phyloP scores from a whole-genome alignment of 1,284 basidiomycete genomes.

The Sanghuangporus sanghuang region DNA sequence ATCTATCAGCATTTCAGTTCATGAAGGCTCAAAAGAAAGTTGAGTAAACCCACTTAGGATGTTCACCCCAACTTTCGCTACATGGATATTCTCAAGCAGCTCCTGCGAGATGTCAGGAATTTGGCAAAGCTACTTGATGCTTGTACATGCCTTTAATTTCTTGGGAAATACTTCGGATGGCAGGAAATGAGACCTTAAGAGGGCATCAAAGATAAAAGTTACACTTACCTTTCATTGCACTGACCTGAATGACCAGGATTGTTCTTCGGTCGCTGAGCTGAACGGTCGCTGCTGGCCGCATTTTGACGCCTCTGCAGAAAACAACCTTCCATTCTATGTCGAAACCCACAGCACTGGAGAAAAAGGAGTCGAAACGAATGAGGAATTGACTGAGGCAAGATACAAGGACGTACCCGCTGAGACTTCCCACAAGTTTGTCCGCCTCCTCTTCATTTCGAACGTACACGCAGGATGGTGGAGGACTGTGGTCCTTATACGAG shows the following conservation, averaged over 20 bases:
- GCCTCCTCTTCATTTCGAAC: slow-evolving; percentile 38
- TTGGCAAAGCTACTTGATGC: neutral
- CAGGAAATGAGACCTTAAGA: neutral
- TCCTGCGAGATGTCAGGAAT: slow-evolving; percentile 29
- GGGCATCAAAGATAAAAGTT: neutral
- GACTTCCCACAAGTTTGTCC: slow-evolving; percentile 32
- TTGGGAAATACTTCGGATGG: neutral
- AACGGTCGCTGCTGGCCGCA: slow-evolving; percentile 43
- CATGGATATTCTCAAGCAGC: slow-evolving; percentile 39
- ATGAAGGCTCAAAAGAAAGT: neutral
- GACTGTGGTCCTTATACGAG: slow-evolving; percentile 35
- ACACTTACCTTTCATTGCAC: slow-evolving; percentile 43
- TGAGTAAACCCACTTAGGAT: slow-evolving; percentile 42
- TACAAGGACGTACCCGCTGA: slow-evolving; percentile 33
- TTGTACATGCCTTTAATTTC: slow-evolving; percentile 4
- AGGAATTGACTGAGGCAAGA: neutral
- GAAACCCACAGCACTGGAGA: slow-evolving; percentile 46
- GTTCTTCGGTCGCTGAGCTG: slow-evolving; percentile 44
- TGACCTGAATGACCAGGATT: slow-evolving; percentile 54
- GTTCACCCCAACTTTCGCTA: slow-evolving; percentile 55
- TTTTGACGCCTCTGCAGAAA: slow-evolving; percentile 26
- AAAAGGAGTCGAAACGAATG: neutral
- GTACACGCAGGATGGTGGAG: slow-evolving; percentile 36
- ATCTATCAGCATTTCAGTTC: slow-evolving; percentile 30
- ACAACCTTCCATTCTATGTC: slow-evolving; percentile 57